phyloP scores from a whole-genome alignment of 768 basidiomycete genomes.

The Megacollybia marginata region DNA sequence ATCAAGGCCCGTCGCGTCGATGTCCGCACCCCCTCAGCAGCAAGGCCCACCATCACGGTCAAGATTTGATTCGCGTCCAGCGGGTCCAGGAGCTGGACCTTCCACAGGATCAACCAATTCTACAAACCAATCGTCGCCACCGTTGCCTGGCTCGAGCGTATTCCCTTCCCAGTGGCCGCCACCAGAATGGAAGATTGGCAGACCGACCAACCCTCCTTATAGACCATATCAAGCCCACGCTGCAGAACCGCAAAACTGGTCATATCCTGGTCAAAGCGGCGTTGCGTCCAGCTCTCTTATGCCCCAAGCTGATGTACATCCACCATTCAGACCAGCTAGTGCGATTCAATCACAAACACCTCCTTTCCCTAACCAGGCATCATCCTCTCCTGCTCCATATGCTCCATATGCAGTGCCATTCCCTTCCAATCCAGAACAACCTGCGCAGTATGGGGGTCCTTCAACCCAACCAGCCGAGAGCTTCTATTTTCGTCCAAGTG shows the following conservation, averaged over 20 bases:
- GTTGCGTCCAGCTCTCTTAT: not conserved
- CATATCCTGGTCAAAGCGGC: not conserved
- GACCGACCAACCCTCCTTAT: not conserved
- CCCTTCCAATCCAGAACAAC: not conserved
- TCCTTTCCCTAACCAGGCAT: not conserved
- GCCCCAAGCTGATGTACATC: not conserved
- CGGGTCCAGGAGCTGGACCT: not conserved
- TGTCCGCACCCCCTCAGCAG: conserved; percentile 27
- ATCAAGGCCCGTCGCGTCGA: not conserved
- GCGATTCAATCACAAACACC: not conserved
- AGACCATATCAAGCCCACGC: not conserved
- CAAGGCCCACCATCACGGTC: conserved; percentile 6
- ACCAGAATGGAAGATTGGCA: conserved; percentile 27
- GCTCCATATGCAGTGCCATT: not conserved
- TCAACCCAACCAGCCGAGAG: too few relatives aligned
- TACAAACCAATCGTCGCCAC: not conserved
- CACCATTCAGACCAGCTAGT: not conserved
- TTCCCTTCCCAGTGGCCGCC: conserved; percentile 31
- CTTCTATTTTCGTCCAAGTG: too few relatives aligned
- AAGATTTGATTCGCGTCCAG: conserved; percentile 1
- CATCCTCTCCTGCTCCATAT: not conserved
- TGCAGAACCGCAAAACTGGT: not conserved
- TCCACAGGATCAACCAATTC: not conserved
- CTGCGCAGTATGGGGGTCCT: too few relatives aligned
- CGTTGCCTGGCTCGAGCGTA: not conserved